Base-by-base conservation (phyloP, 192 early-diverging fungal species). In the Umbelopsis vinacea region DNA sequence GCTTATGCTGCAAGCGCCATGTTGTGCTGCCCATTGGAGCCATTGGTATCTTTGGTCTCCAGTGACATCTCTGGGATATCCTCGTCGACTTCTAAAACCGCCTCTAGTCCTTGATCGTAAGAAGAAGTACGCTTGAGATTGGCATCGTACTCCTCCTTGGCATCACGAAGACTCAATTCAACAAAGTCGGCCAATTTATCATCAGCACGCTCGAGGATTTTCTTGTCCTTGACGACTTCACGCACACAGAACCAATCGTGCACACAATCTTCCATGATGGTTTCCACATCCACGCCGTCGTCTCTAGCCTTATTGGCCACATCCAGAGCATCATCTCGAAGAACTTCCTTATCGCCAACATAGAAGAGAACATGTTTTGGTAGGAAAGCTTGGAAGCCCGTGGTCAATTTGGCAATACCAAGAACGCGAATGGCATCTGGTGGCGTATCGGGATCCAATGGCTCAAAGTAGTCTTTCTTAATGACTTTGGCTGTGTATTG, bases 191-290 rank as follows among this genome's bases (percentile, higher is more conserved):
- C 79, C 70, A 76, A 75, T 22, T 52, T 57, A 9, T 68, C 23
- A 70, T 81, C 79, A 24, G 75, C 75, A 38, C 73, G 67, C 38
- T 72, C 69, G 11, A 77, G 17, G 12, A 74, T 72, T 17, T 45
- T 66, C 52, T 77, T 71, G 55, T 81, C 79, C 66, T 74, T 74
- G 12, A 81, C 75, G 2, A 77, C 75, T 69, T 81, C 79, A 66
- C 79, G 60, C 10, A 81, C 75, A 72, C 75, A 77, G 55, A 81
- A 81, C 79, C 79, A 81, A 68, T 81, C 79, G 40, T 81, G 79
- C 23, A 81, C 75, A 21, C 68, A 69, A 24, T 76, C 75, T 19
- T 81, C 79, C 6, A 72, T 63, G 6, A 81, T 57, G 7, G 72
- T 74, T 15, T 74, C 50, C 43, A 76, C 76, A 35, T 71, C 35